Evolutionary conservation across 345 rosid species (phyloP), one percentile per base, ranked within the genome.

Genomic region (Microthlaspi erraticum): DNA sequence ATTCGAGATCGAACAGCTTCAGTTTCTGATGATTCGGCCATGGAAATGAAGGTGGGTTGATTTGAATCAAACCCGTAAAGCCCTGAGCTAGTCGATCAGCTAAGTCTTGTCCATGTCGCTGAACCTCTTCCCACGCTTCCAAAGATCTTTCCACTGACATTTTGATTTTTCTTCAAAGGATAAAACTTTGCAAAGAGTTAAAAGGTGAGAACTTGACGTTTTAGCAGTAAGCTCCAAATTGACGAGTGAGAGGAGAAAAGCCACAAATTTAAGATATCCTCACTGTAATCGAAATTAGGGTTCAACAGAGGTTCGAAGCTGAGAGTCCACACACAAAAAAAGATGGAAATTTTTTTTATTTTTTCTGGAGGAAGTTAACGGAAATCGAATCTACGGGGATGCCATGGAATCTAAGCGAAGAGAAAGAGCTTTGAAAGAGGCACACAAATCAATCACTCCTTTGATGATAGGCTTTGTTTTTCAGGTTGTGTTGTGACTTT

Each of bases 51-150:
- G 89, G 91, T 34, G 98, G 94, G 53, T 64, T 79, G 53, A 90
- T 86, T 31, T 88, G 96, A 66, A 90, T 87, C 41, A 93, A 75
- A 44, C 97, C 98, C 0, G 90, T 81, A 68, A 93, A 88, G 1
- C 98, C 96, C 66, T 93, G 98, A 10, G 98, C 87, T 10, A 93
- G 80, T 66, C 96, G 63, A 72, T 88, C 98, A 20, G 98, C 97
- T 5, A 93, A 73, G 84, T 90, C 98, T 77, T 80, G 96, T 9
- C 98, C 97, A 23, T 93, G 98, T 60, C 98, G 78, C 65, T 88
- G 98, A 51, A 93, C 96, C 84, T 87, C 96, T 78, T 93, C 98
- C 98, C 98, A 93, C 6, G 96, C 96, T 79, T 90, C 98, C 19
- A 93, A 83, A 26, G 97, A 86, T 66, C 96, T 88, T 75, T 88